These are phyloP conservation scores for Sinapis alba DNA, from an alignment of 441 rosid genomes.

Conservation along the genomic window DNA sequence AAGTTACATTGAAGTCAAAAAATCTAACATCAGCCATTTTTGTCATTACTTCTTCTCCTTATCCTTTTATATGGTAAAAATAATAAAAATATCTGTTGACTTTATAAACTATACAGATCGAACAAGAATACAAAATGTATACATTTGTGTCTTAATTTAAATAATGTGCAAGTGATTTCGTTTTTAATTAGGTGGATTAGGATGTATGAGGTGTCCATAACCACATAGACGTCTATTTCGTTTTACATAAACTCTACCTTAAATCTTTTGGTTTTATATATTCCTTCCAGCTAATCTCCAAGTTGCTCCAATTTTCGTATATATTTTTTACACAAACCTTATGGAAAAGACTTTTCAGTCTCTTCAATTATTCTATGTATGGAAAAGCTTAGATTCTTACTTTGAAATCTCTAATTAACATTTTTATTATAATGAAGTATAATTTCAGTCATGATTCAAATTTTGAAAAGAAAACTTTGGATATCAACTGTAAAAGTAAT, in stretches of 20 bases:
- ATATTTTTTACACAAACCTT: not conserved
- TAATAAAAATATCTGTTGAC: not conserved
- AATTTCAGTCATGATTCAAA: not conserved
- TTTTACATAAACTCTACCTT: not conserved
- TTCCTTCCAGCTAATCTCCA: constrained; percentile 9
- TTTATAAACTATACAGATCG: not conserved
- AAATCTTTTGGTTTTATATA: not conserved
- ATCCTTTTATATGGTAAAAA: constrained; percentile 10
- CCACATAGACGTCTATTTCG: constrained; percentile 19
- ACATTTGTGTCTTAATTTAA: not conserved
- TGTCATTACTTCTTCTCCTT: constrained; percentile 30
- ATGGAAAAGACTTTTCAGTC: not conserved
- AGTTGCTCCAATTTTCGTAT: not conserved
- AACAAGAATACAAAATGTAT: not conserved
- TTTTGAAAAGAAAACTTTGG: not conserved
- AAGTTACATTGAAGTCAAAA: constrained; percentile 21
- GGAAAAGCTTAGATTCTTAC: not conserved
- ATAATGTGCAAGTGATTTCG: constrained; percentile 12
- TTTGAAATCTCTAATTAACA: not conserved
- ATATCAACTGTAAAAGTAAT: no score
- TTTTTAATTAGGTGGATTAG: constrained; percentile 3
- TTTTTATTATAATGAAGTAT: not conserved
- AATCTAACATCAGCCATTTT: constrained; percentile 31
- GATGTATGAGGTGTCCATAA: constrained; percentile 20
- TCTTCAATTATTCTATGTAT: not conserved